Conservation (phyloP, 495 filamentous ascomycete genomes). For the Neurospora sublineolata region DNA sequence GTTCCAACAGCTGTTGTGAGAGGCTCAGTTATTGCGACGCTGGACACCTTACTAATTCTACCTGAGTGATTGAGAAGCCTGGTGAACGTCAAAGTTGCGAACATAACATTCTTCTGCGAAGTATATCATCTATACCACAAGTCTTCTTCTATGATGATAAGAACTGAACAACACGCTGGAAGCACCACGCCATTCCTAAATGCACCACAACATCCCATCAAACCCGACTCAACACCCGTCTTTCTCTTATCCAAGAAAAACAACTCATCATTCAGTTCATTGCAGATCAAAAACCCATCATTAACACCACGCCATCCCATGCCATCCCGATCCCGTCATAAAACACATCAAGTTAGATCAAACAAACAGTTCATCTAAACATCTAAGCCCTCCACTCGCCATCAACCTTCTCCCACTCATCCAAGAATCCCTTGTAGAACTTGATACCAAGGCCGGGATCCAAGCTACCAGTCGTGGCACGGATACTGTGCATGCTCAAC, state of each 20-base stretch:
- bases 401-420: constrained; percentile 80
- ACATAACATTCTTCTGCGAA: background rate
- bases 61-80: no score
- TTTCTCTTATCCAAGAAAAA: background rate
- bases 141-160: background rate
- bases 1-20: background rate
- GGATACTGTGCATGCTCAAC: constrained; percentile 87
- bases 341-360: background rate
- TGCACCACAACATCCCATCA: background rate
- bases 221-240: background rate
- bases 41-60: no score
- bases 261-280: background rate
- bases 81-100: background rate
- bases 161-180: background rate
- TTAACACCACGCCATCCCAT: background rate
- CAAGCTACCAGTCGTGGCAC: constrained; percentile 74
- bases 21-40: background rate
- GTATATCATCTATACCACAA: background rate
- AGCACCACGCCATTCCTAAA: background rate
- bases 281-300: background rate
- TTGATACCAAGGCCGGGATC: constrained; percentile 85
- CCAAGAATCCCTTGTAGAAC: constrained; percentile 82
- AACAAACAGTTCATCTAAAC: background rate
- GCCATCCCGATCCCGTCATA: background rate
- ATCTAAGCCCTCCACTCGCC: constrained; percentile 49